phyloP scores from a whole-genome alignment of 108 stramenopile genomes.

The Phaeodactylum tricornutum region DNA sequence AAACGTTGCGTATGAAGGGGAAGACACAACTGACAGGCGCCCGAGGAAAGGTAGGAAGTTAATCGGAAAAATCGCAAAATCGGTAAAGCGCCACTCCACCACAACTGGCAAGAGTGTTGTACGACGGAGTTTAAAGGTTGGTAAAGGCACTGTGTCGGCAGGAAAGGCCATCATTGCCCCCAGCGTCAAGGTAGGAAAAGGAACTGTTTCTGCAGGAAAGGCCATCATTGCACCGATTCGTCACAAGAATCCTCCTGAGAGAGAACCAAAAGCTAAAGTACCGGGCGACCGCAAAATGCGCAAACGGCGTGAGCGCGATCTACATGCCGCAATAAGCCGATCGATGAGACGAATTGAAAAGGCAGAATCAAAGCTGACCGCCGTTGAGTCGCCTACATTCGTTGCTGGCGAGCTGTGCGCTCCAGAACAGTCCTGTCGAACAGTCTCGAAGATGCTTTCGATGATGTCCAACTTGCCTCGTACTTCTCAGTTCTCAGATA shows the following conservation, averaged over 20 bases:
- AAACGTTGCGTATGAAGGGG: neutral
- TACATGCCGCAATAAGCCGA: slow-evolving; percentile 27
- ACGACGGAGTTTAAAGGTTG: slow-evolving; percentile 24
- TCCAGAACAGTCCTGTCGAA: slow-evolving; percentile 61
- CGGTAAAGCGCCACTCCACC: neutral
- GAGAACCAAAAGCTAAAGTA: slow-evolving; percentile 21
- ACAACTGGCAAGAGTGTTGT: slow-evolving; percentile 2
- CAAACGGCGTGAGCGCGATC: slow-evolving; percentile 9
- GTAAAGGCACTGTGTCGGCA: slow-evolving; percentile 38
- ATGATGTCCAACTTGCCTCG: slow-evolving; percentile 39
- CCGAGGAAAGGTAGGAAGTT: slow-evolving; percentile 1
- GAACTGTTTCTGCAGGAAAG: slow-evolving; percentile 38
- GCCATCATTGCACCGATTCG: slow-evolving; percentile 11
- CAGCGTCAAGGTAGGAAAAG: slow-evolving; percentile 42
- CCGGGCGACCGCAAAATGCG: neutral
- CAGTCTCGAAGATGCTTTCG: slow-evolving; percentile 49
- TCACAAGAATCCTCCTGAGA: slow-evolving; percentile 27
- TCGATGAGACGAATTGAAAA: slow-evolving; percentile 37
- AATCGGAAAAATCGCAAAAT: slow-evolving; percentile 1
- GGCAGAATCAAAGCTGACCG: slow-evolving; percentile 11
- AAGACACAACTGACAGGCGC: neutral
- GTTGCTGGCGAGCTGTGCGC: slow-evolving; percentile 56
- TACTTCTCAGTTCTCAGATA: slow-evolving; percentile 15
- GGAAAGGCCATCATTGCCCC: slow-evolving; percentile 20
- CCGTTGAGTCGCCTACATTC: slow-evolving; percentile 12